Evolutionary conservation across 345 rosid genomes (phyloP).

Genomic region (Eucalyptus urophylla): DNA sequence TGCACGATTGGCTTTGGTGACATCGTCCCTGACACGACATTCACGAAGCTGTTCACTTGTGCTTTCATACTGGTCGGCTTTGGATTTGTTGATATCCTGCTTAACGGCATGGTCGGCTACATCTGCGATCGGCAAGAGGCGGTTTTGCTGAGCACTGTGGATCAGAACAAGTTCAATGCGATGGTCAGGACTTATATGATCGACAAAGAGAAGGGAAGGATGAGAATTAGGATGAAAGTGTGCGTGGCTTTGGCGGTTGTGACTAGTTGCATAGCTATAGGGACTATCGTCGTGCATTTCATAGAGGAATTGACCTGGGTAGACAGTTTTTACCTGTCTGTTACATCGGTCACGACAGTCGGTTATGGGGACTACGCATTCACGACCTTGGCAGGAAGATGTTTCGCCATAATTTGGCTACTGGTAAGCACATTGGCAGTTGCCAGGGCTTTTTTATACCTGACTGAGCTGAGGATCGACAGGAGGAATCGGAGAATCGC

Average conservation of each 20-base stretch:
- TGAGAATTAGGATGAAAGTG: conserved; percentile 56
- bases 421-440: conserved; percentile 50
- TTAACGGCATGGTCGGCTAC: conserved; percentile 47
- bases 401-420: conserved; percentile 56
- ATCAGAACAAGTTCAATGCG: conserved; percentile 29
- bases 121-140: conserved; percentile 58
- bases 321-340: conserved; percentile 49
- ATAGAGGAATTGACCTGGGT: conserved; percentile 45
- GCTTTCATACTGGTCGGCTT: conserved; percentile 45
- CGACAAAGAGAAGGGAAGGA: conserved; percentile 49
- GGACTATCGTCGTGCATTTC: conserved; percentile 24
- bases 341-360: conserved; percentile 58
- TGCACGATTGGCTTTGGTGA: conserved; percentile 70
- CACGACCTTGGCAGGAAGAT: conserved; percentile 27
- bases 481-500: conserved; percentile 43
- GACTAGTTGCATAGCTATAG: conserved; percentile 32
- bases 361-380: conserved; percentile 63
- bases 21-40: conserved; percentile 44
- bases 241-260: conserved; percentile 36
- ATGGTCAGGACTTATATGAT: conserved; percentile 35
- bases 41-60: conserved; percentile 49
- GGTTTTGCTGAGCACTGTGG: conserved; percentile 35
- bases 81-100: conserved; percentile 50
- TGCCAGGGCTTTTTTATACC: conserved; percentile 50
- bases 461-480: conserved; percentile 48